Evolutionary conservation across 805 yeast genomes (phyloP), one percentile per base, ranked within the genome.

Genomic region (Priceomyces melissophilus): DNA sequence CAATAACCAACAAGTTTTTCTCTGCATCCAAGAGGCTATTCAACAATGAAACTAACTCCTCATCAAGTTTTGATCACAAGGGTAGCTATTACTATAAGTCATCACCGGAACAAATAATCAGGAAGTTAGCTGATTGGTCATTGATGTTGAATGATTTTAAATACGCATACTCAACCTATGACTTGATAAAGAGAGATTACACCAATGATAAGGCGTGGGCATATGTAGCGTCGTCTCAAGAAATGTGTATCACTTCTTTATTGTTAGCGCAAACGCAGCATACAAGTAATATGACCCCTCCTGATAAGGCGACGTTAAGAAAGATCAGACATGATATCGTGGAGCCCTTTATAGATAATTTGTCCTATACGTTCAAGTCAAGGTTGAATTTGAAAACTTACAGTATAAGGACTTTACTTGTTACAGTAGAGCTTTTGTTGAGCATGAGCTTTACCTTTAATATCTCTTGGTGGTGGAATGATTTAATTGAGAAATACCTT

Each of bases 81-180:
- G 78, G 71, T 32, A 83, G 81, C 15, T 78, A 69, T 49, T 89
- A 88, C 55, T 63, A 76, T 32, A 76, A 79, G 9, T 68, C 76
- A 2, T 69, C 88, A 0, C 74, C 82, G 1, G 96, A 88, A 51
- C 84, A 87, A 55, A 71, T 78, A 32, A 71, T 89, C 20, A 70
- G 98, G 38, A 84, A 85, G 55, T 67, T 91, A 20, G 98, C 95
- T 0, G 99, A 93, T 59, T 87, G 95, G 87, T 81, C 89, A 5
- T 80, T 91, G 53, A 87, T 93, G 81, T 63, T 90, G n/a, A 77
- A 89, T 29, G 96, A 93, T 65, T 91, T 84, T 69, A 82, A 82
- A 57, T 81, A 79, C 43, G 93, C 97, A 2, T 83, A 84, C 54
- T 70, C 85, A 1, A 84, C 88, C 1, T 91, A 91, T 58, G 98